Evolutionary conservation across 2,329 filamentous ascomycete species (phyloP).

Genomic region (Coleophoma eucalyptorum): DNA sequence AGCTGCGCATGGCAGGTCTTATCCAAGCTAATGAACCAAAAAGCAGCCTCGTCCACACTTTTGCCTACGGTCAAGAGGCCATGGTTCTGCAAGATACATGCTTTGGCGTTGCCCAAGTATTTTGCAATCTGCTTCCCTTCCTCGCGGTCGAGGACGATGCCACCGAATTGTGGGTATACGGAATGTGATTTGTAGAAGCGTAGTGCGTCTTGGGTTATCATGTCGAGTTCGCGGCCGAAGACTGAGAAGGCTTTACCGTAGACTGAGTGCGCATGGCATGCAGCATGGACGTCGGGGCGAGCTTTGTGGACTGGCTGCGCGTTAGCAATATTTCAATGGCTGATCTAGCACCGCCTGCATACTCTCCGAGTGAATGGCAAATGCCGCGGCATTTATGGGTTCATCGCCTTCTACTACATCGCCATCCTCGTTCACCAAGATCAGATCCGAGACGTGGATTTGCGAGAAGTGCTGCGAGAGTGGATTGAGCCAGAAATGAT

Average conservation of each 20-base stretch:
- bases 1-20: slow-evolving; percentile 43
- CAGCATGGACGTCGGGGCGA: slow-evolving; percentile 51
- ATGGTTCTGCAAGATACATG: slow-evolving; percentile 47
- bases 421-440: slow-evolving; percentile 58
- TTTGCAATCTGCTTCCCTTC: slow-evolving; percentile 45
- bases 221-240: slow-evolving; percentile 53
- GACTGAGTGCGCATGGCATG: slow-evolving; percentile 52
- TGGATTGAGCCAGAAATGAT: slow-evolving; percentile 11
- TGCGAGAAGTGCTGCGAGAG: slow-evolving; percentile 49
- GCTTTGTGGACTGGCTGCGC: slow-evolving; percentile 45
- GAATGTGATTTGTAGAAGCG: slow-evolving; percentile 42
- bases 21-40: slow-evolving; percentile 49
- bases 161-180: slow-evolving; percentile 40
- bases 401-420: slow-evolving; percentile 59
- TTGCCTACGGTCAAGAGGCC: slow-evolving; percentile 42
- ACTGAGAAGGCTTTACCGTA: slow-evolving; percentile 57
- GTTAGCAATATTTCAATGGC: too few relatives aligned
- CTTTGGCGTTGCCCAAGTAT: slow-evolving; percentile 42
- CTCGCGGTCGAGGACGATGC: slow-evolving; percentile 47
- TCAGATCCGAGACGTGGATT: slow-evolving; percentile 60
- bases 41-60: slow-evolving; percentile 45
- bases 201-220: slow-evolving; percentile 52
- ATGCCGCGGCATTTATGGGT: slow-evolving; percentile 41
- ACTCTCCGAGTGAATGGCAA: slow-evolving; percentile 40
- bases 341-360: not conserved